Evolutionary conservation across 2,329 filamentous ascomycete genomes (phyloP), one percentile per base, ranked within the genome.

Genomic region (Sporothrix pallida): DNA sequence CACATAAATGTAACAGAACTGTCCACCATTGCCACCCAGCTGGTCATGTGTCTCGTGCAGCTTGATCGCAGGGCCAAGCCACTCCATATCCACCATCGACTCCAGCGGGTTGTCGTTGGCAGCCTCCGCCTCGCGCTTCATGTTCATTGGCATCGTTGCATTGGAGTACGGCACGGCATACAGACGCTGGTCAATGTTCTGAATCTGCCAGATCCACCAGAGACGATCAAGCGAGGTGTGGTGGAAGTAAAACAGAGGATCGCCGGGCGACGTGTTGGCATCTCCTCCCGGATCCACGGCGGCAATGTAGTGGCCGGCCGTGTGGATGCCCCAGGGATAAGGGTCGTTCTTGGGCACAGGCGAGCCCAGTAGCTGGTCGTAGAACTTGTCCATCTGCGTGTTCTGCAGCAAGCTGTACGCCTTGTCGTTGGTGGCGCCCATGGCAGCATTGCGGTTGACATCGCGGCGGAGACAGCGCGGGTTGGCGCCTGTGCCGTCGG

Each of bases 171-270:
- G 71, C 15, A 74, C 48, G 8, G 58, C 65, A 1, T 52, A 65
- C 37, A 83, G 74, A 8, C 82, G 79, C 9, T 76, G 78, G 13
- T 80, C 80, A 6, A 79, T 78, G 73, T 83, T 81, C 74, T 82
- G 81, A 79, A 82, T 82, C 77, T 83, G 82, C 82, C 82, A 83
- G 72, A 83, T 80, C 82, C 82, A 83, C 81, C 81, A 83, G 0
- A 83, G 75, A 0, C 82, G 81, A 75, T 83, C 82, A 0, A 83
- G 76, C n/a, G 78, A 71, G 7, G 78, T 79, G 74, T 83, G 82
- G 75, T 83, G 82, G 76, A 83, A 81, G 77, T 82, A 83, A 78
- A 83, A 83, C 69, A 80, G 74, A 0, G 82, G 82, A 74, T 83
- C 82, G 17, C 82, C 81, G 1, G 82, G 82, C 0, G 82, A 83